Evolutionary conservation across 2,329 filamentous ascomycete genomes (phyloP).

Genomic region (Colletotrichum cordylinicola): DNA sequence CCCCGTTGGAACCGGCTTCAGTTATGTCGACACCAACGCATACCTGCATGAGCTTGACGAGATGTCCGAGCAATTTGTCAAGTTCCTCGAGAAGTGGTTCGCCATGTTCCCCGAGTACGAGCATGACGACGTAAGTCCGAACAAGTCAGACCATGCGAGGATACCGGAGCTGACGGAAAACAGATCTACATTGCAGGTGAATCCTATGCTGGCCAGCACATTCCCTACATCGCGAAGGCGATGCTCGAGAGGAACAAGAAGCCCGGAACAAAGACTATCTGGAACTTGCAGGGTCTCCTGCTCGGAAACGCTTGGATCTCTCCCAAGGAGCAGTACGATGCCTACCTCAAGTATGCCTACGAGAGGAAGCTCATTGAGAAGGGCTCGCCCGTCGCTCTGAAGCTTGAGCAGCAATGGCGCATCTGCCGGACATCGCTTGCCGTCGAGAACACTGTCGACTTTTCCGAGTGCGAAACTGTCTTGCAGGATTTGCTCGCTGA

Average conservation of each 20-base stretch:
- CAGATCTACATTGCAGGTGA: slow-evolving; percentile 95
- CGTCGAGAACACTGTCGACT: slow-evolving; percentile 64
- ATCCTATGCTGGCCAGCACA: slow-evolving; percentile 96
- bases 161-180: not conserved
- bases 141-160: not conserved
- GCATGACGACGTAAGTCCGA: slow-evolving; percentile 79
- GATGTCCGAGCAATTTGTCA: slow-evolving; percentile 88
- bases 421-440: slow-evolving; percentile 71
- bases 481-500: slow-evolving; percentile 74
- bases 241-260: slow-evolving; percentile 87
- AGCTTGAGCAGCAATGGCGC: slow-evolving; percentile 72
- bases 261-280: slow-evolving; percentile 54
- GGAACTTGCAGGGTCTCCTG: slow-evolving; percentile 84
- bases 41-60: slow-evolving; percentile 85
- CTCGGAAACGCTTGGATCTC: slow-evolving; percentile 99
- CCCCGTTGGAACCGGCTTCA: slow-evolving; percentile 94
- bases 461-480: slow-evolving; percentile 75
- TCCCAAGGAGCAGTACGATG: slow-evolving; percentile 85
- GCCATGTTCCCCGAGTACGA: slow-evolving; percentile 89
- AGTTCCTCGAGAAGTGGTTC: slow-evolving; percentile 93
- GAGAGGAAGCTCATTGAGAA: slow-evolving; percentile 75
- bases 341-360: slow-evolving; percentile 84
- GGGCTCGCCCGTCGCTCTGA: slow-evolving; percentile 66
- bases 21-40: slow-evolving; percentile 89
- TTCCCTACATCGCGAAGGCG: slow-evolving; percentile 92